These are phyloP conservation scores for Trichoderma reesei DNA, from an alignment of 495 filamentous ascomycete genomes.

Conservation along the genomic window DNA sequence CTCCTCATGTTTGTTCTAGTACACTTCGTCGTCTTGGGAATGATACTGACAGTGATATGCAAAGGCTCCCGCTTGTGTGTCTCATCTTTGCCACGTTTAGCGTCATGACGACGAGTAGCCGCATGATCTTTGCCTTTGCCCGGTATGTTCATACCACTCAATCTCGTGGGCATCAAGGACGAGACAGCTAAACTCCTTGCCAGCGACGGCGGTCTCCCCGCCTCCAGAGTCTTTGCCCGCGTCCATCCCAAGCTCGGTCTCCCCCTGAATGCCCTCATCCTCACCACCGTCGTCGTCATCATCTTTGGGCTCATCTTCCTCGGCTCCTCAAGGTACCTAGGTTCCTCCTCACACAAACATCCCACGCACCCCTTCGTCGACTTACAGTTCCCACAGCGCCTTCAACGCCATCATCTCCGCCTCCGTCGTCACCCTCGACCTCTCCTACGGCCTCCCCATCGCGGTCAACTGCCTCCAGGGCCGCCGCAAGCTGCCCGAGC, in stretches of 20 bases:
- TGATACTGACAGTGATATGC: background rate
- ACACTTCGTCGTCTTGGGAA: background rate
- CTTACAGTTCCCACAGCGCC: background rate
- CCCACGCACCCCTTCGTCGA: background rate
- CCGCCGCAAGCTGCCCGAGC: background rate
- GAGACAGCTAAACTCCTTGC: background rate
- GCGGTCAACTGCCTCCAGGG: conserved; percentile 1
- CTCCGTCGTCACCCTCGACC: conserved; percentile 1
- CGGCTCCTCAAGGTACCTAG: background rate
- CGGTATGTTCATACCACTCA: background rate
- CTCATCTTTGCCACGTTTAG: background rate
- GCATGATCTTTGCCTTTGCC: conserved; percentile 1
- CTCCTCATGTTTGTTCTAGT: background rate
- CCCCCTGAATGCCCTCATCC: background rate
- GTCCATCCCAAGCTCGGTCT: background rate
- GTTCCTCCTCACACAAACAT: background rate
- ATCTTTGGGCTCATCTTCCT: conserved; percentile 3
- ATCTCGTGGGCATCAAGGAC: background rate
- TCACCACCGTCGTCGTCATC: background rate
- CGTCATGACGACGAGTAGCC: conserved; percentile 3
- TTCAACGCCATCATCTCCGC: conserved; percentile 7
- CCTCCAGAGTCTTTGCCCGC: conserved; percentile 2
- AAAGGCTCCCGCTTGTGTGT: background rate
- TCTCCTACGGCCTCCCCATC: background rate
- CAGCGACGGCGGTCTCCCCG: background rate